These are phyloP conservation scores for Tritrichomonas musculus DNA, from an alignment of 208 protist species.

Conservation along the genomic window DNA sequence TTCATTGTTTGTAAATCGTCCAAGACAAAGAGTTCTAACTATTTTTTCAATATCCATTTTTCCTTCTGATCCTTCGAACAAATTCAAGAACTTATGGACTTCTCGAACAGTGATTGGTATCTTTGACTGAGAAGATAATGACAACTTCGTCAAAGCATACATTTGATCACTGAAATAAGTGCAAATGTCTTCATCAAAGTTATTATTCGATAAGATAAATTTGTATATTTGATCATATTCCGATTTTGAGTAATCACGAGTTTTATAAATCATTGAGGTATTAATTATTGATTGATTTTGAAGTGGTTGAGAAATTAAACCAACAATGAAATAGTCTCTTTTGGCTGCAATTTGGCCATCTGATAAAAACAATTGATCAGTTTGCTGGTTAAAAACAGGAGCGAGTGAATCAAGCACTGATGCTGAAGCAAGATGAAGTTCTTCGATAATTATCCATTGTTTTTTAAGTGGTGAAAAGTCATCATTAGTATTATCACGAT, in stretches of 20 bases:
- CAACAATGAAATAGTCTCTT: background rate
- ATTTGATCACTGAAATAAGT: background rate
- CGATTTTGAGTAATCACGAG: background rate
- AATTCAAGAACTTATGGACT: background rate
- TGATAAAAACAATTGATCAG: background rate
- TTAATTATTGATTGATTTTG: too few relatives aligned
- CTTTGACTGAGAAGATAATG: background rate
- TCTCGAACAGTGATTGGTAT: background rate
- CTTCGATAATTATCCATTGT: slow-evolving; percentile 11
- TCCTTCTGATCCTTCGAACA: background rate
- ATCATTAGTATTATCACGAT: background rate
- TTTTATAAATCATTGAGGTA: background rate
- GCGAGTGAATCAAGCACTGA: background rate
- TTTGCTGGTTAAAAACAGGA: background rate
- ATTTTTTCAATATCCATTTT: too few relatives aligned
- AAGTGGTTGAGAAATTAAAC: background rate
- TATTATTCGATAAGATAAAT: too few relatives aligned
- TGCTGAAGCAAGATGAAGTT: background rate
- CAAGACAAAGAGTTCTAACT: too few relatives aligned
- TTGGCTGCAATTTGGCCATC: background rate
- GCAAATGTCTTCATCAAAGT: background rate
- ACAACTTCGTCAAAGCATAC: background rate
- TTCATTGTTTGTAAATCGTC: background rate
- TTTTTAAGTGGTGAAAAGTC: too few relatives aligned
- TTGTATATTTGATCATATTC: background rate